A percentile compares a stretch with the other conserved stretches of the same genome.
Conservation (phyloP, 75 land plant species). For the Pinus albicaulis region DNA sequence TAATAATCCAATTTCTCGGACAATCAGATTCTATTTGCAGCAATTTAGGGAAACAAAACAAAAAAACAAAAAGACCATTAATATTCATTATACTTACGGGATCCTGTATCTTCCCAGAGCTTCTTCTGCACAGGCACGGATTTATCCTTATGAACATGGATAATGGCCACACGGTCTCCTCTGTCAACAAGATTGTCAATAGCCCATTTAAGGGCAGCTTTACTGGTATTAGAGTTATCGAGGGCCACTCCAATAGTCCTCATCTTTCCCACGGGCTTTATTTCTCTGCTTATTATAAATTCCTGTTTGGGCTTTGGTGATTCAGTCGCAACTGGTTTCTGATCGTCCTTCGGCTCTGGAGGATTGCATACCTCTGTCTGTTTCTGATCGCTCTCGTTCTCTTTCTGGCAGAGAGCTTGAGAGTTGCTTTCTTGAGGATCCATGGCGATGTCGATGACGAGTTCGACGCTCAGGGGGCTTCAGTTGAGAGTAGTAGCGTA, state of each 20-base stretch:
- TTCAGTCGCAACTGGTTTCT: too few species aligned
- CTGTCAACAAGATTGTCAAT: slow-evolving; percentile 36
- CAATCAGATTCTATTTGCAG: neutral
- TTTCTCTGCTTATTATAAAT: too few species aligned
- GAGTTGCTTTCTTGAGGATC: too few species aligned
- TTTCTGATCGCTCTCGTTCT: too few species aligned
- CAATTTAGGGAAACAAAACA: neutral
- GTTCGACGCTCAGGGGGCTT: too few species aligned
- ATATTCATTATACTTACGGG: slow-evolving; percentile 25
- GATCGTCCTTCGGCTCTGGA: too few species aligned
- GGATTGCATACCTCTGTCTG: too few species aligned
- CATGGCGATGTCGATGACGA: too few species aligned
- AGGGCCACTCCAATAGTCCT: slow-evolving; percentile 39
- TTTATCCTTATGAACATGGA: slow-evolving; percentile 37
- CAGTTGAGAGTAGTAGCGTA: too few species aligned
- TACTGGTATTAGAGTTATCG: slow-evolving; percentile 56
- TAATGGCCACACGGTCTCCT: slow-evolving; percentile 32
- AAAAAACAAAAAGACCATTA: neutral
- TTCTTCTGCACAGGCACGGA: slow-evolving; percentile 22
- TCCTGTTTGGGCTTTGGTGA: too few species aligned
- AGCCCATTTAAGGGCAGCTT: slow-evolving; percentile 47
- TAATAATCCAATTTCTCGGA: neutral
- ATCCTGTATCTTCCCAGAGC: slow-evolving; percentile 40
- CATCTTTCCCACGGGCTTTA: too few species aligned
- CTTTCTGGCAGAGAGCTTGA: too few species aligned